These are phyloP conservation scores for Setaria viridis DNA, from an alignment of 202 grass and related monocot genomes.

Conservation along the genomic window DNA sequence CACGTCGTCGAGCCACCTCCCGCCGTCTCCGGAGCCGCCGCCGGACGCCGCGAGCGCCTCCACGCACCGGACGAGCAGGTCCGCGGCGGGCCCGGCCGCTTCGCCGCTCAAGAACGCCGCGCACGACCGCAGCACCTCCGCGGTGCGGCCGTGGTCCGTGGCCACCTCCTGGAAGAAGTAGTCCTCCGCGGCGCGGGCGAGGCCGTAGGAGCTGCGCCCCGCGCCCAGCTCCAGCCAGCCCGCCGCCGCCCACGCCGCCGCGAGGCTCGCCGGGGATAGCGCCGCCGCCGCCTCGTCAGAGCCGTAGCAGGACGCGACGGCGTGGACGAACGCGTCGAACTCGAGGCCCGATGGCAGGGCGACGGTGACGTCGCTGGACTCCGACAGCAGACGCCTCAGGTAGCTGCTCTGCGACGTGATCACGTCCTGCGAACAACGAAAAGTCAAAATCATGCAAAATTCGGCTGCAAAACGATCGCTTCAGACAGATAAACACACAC, in stretches of 20 bases:
- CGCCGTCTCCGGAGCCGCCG: not conserved
- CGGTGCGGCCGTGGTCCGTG: constrained; percentile 51
- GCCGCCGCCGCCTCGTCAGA: constrained; percentile 6
- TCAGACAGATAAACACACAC: not conserved
- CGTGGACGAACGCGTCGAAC: constrained; percentile 47
- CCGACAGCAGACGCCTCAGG: constrained; percentile 63
- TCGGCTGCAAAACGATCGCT: not conserved
- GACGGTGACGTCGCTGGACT: constrained; percentile 55
- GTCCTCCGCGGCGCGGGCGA: constrained; percentile 59
- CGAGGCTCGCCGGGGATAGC: constrained; percentile 62
- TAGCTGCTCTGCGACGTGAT: constrained; percentile 68
- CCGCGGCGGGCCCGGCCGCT: constrained; percentile 43
- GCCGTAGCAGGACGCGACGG: constrained; percentile 72
- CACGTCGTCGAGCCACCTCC: constrained; percentile 73
- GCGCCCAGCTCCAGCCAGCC: constrained; percentile 74
- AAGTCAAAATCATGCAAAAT: not conserved
- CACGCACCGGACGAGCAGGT: constrained; percentile 68
- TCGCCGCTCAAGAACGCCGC: constrained; percentile 54
- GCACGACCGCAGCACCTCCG: constrained; percentile 60
- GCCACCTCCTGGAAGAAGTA: constrained; percentile 90
- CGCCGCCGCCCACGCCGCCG: constrained; percentile 51
- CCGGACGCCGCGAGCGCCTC: constrained; percentile 67
- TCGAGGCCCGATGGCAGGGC: constrained; percentile 59
- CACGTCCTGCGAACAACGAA: constrained; percentile 53
- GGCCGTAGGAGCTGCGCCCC: constrained; percentile 21